Evolutionary conservation across 441 rosid species (phyloP).

Genomic region (Arabidopsis hybrid): DNA sequence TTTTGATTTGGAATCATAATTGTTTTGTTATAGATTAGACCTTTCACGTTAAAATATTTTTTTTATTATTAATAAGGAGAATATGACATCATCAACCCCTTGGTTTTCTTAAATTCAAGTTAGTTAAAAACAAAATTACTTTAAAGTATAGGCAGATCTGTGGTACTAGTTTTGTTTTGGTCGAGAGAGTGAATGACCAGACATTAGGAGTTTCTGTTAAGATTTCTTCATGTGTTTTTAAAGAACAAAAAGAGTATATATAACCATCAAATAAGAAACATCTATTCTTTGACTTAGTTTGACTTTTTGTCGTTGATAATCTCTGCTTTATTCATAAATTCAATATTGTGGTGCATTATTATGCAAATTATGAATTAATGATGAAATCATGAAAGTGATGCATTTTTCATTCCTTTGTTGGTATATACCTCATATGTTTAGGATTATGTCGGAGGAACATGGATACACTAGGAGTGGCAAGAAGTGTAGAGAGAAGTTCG

Average conservation of each 20-base stretch:
- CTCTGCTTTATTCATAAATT: conserved; percentile 4
- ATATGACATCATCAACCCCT: too few species aligned
- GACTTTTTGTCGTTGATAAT: conserved; percentile 2
- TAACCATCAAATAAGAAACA: neutral
- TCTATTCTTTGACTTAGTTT: conserved; percentile 24
- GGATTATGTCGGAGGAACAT: conserved; percentile 86
- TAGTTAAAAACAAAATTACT: too few species aligned
- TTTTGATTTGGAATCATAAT: too few species aligned
- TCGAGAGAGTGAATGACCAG: conserved; percentile 48
- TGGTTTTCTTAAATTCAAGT: too few species aligned
- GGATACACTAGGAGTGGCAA: conserved; percentile 88
- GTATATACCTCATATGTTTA: conserved; percentile 18
- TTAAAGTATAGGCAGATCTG: neutral
- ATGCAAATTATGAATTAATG: conserved; percentile 2
- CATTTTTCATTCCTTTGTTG: neutral
- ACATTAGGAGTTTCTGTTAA: conserved; percentile 46
- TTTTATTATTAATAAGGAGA: too few species aligned
- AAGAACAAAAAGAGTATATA: neutral
- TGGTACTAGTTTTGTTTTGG: conserved; percentile 10
- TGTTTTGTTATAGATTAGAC: too few species aligned
- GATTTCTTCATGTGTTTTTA: conserved; percentile 36
- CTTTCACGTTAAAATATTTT: too few species aligned
- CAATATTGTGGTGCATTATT: neutral
- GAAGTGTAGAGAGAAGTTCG: conserved; percentile 91
- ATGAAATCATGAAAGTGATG: neutral